Base-by-base conservation (phyloP, 2,329 filamentous ascomycete species). In the Piedraia hortae region DNA sequence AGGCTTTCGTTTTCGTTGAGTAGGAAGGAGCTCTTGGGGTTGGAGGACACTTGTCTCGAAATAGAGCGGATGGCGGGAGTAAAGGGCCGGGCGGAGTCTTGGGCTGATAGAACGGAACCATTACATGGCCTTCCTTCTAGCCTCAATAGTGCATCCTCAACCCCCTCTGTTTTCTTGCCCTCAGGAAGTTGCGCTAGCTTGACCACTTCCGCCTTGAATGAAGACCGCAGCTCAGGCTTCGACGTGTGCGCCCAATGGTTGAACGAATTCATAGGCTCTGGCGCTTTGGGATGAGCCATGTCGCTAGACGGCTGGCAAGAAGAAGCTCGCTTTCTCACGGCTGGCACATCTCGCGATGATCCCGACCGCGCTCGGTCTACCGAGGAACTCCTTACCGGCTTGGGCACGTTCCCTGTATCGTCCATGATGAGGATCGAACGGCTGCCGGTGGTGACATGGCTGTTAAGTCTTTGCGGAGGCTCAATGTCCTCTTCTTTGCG, bases 71-170 rank as follows among this genome's bases (percentile, higher is more conserved):
- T n/a, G n/a, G n/a, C n/a, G n/a, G n/a, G n/a, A n/a, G n/a, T n/a
- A n/a, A n/a, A n/a, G n/a, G n/a, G n/a, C n/a, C n/a, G n/a, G n/a
- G 23, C 19, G 9, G 18, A 21, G 11, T 23, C 24, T 28, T 12
- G 23, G 21, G 10, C 21, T 21, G 8, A 22, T 12, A 4, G 26
- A 28, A 8, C 16, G 18, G 6, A 16, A 13, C 16, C 18, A 18
- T 12, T 12, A 21, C 29, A 25, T 5, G 28, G 28, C 22, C 35
- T 82, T 6, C 85, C 85, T 48, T 97, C 85, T 1, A 97, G 56
- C 37, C 93, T 97, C 34, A 80, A 48, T 22, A 97, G 45, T 1
- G 85, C 75, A n/a, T 80, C 78, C 39, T 93, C 85, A 12, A 93
- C 67, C 7, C 82, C 82, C 37, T 88, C 51, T 20, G 50, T 50